Evolutionary conservation across 805 yeast species (phyloP), one percentile per base, ranked within the genome.

Genomic region (Suhomyces vadensis): DNA sequence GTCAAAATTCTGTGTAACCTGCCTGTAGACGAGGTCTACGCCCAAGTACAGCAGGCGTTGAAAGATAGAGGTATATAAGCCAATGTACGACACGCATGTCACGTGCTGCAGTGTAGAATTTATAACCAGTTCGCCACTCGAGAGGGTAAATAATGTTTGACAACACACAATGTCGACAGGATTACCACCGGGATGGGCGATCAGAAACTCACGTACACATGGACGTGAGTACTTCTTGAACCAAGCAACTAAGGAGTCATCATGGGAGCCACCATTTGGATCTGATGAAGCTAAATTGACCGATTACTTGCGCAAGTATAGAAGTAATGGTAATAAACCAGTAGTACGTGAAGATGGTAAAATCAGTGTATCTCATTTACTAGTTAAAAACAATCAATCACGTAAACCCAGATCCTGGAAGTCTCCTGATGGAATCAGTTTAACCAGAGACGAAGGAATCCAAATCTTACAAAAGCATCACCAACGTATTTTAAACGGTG

Each of bases 361-460:
- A 55, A 83, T 94, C 17, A 78, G 92, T 48, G 91, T 86, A 13
- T 75, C 85, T 41, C 99, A 94, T 61, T 69, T 94, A 37, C 72
- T 94, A 39, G 75, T 92, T 50, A 94, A 94, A 63, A 96, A 91
- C 64, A 71, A 66, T 37, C 92, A 81, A 42, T 83, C 91, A 11
- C 79, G 99, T 53, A 81, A 95, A 54, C 98, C 99, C 6, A 80
- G 90, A 9, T 87, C 96, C 17, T 94, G 97, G 95, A 86, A 89
- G 62, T 77, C 78, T 26, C 73, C 74, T 5, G 83, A 82, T 19
- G 75, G 79, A 29, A 87, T 92, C 52, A 84, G 95, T 1, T 73
- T 88, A 39, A 63, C 86, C 7, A 85, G 90, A 62, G 96, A 88
- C 48, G 96, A 90, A 55, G 95, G 97, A 23, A 75, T 81, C 39